Percentiles rank a stretch among this genome's conserved stretches.
These are phyloP conservation scores for Solanum clarkiae DNA, from an alignment of 257 asterid species.

Conservation along the genomic window DNA sequence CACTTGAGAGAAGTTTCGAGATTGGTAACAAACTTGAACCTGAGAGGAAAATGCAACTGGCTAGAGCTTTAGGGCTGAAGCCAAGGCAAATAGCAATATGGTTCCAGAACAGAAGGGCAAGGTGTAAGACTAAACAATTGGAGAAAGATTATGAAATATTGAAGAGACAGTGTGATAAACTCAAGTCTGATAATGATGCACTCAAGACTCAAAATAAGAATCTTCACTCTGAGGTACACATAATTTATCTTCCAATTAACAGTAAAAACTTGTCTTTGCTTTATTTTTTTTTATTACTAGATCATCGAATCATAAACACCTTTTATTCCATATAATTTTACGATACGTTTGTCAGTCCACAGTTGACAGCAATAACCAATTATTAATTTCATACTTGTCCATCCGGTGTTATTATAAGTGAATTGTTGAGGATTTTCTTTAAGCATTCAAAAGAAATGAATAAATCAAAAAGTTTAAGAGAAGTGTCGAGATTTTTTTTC, in stretches of 20 bases:
- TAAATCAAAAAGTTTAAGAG: too few relatives aligned
- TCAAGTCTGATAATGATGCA: slow-evolving; percentile 56
- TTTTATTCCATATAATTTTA: background rate
- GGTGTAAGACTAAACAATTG: slow-evolving; percentile 76
- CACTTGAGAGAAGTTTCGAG: slow-evolving; percentile 75
- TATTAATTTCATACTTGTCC: too few relatives aligned
- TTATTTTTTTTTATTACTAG: background rate
- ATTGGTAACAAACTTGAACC: slow-evolving; percentile 69
- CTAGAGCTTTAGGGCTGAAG: slow-evolving; percentile 61
- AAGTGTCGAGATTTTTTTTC: too few relatives aligned
- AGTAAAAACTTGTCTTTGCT: background rate
- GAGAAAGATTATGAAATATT: slow-evolving; percentile 68
- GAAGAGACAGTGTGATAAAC: slow-evolving; percentile 48
- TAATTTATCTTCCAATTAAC: background rate
- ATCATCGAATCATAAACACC: background rate
- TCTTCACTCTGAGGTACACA: slow-evolving; percentile 53
- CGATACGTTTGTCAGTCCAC: background rate
- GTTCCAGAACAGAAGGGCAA: slow-evolving; percentile 87
- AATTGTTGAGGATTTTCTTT: background rate
- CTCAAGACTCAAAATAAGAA: slow-evolving; percentile 64
- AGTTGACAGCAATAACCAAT: background rate
- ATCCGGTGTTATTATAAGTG: background rate
- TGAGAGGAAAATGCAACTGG: slow-evolving; percentile 70
- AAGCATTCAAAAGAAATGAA: background rate
- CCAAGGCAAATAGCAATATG: slow-evolving; percentile 82